phyloP scores from a whole-genome alignment of 257 asterid species.

The Penstemon eatonii region DNA sequence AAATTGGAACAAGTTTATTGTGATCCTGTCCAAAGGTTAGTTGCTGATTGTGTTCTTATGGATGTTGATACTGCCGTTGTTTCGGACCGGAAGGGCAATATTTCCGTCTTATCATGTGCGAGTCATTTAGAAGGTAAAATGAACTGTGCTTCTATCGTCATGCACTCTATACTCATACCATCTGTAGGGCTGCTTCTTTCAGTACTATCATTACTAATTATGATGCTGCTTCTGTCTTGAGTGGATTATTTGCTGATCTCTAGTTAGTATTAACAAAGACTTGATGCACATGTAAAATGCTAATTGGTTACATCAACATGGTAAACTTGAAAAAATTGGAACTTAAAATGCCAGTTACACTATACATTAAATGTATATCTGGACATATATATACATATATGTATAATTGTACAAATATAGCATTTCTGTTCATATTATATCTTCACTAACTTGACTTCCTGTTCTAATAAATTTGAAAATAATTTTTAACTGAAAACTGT shows the following conservation, averaged over 20 bases:
- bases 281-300: slow-evolving; percentile 3
- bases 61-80: slow-evolving; percentile 85
- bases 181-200: no score
- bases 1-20: slow-evolving; percentile 84
- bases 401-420: no score
- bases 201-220: no score
- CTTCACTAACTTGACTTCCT: slow-evolving; percentile 18
- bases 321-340: slow-evolving; percentile 16
- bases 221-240: not conserved
- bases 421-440: not conserved
- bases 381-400: not conserved
- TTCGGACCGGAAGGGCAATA: slow-evolving; percentile 86
- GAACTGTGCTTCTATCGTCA: not conserved
- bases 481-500: not conserved
- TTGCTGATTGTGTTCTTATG: slow-evolving; percentile 90
- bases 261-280: not conserved
- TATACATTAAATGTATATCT: slow-evolving; percentile 1
- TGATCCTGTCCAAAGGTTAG: slow-evolving; percentile 95
- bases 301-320: slow-evolving; percentile 8
- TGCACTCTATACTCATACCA: no score
- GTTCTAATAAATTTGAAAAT: not conserved
- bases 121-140: slow-evolving; percentile 67
- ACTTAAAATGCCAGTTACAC: not conserved
- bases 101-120: slow-evolving; percentile 77
- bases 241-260: not conserved